These are phyloP conservation scores for Ceratobasidium theobromae DNA, from an alignment of 1,284 basidiomycete genomes.

Conservation along the genomic window DNA sequence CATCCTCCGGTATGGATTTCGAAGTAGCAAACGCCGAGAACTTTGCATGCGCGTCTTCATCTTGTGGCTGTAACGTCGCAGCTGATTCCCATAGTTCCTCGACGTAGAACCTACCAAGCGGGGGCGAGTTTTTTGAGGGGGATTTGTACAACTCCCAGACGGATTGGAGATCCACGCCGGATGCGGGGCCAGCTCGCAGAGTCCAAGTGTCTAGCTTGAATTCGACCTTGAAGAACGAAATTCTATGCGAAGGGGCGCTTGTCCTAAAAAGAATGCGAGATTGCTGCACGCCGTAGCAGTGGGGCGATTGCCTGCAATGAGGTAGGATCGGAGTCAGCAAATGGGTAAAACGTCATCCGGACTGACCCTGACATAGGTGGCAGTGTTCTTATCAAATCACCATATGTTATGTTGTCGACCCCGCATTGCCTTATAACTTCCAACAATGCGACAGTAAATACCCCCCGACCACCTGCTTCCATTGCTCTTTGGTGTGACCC, in stretches of 20 bases:
- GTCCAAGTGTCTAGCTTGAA: slow-evolving; percentile 41
- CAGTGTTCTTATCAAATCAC: slow-evolving; percentile 47
- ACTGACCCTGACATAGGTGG: slow-evolving; percentile 36
- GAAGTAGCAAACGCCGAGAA: neutral
- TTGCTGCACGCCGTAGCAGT: slow-evolving; percentile 53
- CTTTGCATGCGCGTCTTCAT: neutral
- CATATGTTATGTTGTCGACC: slow-evolving; percentile 57
- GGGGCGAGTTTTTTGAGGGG: slow-evolving; percentile 53
- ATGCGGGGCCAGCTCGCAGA: slow-evolving; percentile 58
- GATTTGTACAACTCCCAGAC: slow-evolving; percentile 55
- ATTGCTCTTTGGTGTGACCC: slow-evolving; percentile 13
- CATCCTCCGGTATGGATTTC: no score
- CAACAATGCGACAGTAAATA: slow-evolving; percentile 58
- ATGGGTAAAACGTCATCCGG: no score
- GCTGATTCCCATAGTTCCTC: neutral
- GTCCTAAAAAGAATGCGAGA: slow-evolving; percentile 56
- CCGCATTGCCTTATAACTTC: slow-evolving; percentile 50
- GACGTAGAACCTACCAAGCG: neutral
- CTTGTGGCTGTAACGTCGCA: neutral
- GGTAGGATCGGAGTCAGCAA: no score
- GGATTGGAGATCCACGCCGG: slow-evolving; percentile 57
- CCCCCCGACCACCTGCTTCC: slow-evolving; percentile 46
- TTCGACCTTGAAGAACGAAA: slow-evolving; percentile 49
- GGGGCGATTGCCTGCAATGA: slow-evolving; percentile 54
- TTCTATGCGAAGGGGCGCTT: slow-evolving; percentile 55